A percentile compares a stretch with the other conserved stretches of the same genome.
Evolutionary conservation across 2,329 filamentous ascomycete species (phyloP).

Genomic region (Fusarium coicis): DNA sequence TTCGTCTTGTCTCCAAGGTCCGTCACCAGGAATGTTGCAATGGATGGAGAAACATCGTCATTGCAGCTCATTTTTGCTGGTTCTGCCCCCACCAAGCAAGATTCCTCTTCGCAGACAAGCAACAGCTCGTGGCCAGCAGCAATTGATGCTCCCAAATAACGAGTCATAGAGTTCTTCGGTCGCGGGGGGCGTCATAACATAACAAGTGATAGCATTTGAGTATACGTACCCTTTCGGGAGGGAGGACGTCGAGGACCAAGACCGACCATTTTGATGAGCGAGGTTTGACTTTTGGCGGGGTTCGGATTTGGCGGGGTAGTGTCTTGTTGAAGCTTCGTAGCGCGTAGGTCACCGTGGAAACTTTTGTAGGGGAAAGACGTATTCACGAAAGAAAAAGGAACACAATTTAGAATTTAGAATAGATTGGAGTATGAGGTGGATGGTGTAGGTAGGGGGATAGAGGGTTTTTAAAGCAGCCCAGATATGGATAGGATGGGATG

Average conservation of each 20-base stretch:
- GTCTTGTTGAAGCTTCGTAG: conserved; percentile 27
- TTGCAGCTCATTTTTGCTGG: conserved; percentile 25
- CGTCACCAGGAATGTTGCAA: not conserved
- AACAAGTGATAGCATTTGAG: conserved; percentile 11
- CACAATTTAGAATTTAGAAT: not conserved
- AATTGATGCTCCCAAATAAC: not conserved
- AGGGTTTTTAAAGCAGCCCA: conserved; percentile 41
- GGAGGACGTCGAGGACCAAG: conserved; percentile 62
- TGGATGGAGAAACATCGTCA: conserved; percentile 31
- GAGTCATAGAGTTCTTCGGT: not conserved
- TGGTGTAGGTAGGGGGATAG: conserved; percentile 25
- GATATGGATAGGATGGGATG: conserved; percentile 23
- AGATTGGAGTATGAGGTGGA: not conserved
- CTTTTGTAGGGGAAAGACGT: not conserved
- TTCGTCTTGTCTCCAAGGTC: conserved; percentile 23
- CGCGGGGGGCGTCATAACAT: not conserved
- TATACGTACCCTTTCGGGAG: conserved; percentile 73
- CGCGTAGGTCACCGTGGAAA: not conserved
- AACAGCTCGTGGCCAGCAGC: conserved; percentile 6
- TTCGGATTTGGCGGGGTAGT: conserved; percentile 53
- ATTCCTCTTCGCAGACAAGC: conserved; percentile 9
- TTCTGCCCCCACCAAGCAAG: conserved; percentile 24
- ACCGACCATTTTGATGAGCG: conserved; percentile 59
- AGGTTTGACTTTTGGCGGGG: conserved; percentile 49
- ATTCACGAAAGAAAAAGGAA: not conserved